Percentiles rank a stretch among this genome's conserved stretches.
phyloP scores from a whole-genome alignment of 2,329 filamentous ascomycete species.

The Diaporthe velutina region DNA sequence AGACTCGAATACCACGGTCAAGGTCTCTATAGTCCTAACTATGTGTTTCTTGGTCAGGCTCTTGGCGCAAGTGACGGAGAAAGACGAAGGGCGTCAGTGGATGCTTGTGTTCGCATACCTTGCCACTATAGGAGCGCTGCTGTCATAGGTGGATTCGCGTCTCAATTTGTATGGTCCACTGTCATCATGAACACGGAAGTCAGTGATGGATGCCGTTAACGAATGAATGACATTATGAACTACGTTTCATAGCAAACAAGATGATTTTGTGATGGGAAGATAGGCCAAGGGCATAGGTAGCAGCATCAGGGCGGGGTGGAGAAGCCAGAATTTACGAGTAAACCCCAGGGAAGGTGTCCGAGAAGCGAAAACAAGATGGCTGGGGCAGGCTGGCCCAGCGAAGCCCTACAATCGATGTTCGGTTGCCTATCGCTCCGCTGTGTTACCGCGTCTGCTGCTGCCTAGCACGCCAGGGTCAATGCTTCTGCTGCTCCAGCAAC shows the following conservation, averaged over 20 bases:
- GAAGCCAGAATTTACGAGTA: not conserved
- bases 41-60: slow-evolving; percentile 4
- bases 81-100: not conserved
- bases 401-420: not conserved
- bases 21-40: not conserved
- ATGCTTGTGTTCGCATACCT: slow-evolving; percentile 24
- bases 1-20: not conserved
- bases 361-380: not conserved
- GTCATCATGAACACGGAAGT: not conserved
- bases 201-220: no score
- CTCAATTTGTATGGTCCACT: no score
- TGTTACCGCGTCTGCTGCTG: not conserved
- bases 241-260: not conserved
- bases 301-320: not conserved
- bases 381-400: not conserved
- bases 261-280: no score
- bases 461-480: not conserved
- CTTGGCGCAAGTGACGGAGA: not conserved
- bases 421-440: not conserved
- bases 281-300: not conserved
- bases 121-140: not conserved
- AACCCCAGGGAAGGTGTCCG: not conserved
- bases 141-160: not conserved
- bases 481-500: not conserved
- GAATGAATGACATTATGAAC: not conserved